A percentile compares a stretch with the other conserved stretches of the same genome.
Conservation (phyloP, 2,329 filamentous ascomycete species). For the Pyrenophora tritici-repentis region DNA sequence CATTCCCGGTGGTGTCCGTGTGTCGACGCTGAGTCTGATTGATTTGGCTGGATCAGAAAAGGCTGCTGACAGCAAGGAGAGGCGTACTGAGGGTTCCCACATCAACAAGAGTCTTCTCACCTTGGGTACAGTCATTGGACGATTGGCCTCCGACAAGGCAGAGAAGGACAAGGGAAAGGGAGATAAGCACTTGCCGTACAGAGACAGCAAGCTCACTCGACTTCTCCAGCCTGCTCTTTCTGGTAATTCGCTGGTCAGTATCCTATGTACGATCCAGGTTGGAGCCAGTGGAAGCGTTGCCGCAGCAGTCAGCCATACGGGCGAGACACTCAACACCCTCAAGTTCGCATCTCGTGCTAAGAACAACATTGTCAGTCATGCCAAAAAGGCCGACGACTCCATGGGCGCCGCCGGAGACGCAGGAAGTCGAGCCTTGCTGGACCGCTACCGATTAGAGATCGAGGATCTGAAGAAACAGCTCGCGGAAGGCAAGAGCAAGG, state of each 20-base stretch:
- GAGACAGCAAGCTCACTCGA: slow-evolving; percentile 95
- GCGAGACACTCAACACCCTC: slow-evolving; percentile 91
- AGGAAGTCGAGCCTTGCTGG: slow-evolving; percentile 82
- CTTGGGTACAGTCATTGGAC: slow-evolving; percentile 90
- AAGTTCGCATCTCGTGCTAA: slow-evolving; percentile 97
- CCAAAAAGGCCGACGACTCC: slow-evolving; percentile 91
- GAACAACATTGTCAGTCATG: slow-evolving; percentile 97
- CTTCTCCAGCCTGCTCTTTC: slow-evolving; percentile 90
- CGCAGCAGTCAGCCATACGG: slow-evolving; percentile 73
- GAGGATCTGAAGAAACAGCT: slow-evolving; percentile 78
- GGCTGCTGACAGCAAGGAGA: slow-evolving; percentile 92
- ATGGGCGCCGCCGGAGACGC: slow-evolving; percentile 77
- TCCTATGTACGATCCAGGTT: slow-evolving; percentile 94
- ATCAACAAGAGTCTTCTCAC: slow-evolving; percentile 99
- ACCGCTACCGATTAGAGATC: slow-evolving; percentile 94
- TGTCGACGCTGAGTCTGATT: slow-evolving; percentile 93
- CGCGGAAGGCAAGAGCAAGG: slow-evolving; percentile 67
- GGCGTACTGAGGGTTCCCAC: slow-evolving; percentile 90
- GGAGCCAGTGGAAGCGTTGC: slow-evolving; percentile 76
- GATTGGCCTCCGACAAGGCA: slow-evolving; percentile 82
- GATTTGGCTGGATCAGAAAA: slow-evolving; percentile 96
- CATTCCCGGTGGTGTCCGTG: slow-evolving; percentile 83
- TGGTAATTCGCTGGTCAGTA: slow-evolving; percentile 92
- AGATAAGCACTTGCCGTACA: slow-evolving; percentile 93
- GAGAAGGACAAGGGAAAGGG: slow-evolving; percentile 76